Evolutionary conservation across 208 protist species (phyloP), one percentile per base, ranked within the genome.

Genomic region (Phytomonas francai): DNA sequence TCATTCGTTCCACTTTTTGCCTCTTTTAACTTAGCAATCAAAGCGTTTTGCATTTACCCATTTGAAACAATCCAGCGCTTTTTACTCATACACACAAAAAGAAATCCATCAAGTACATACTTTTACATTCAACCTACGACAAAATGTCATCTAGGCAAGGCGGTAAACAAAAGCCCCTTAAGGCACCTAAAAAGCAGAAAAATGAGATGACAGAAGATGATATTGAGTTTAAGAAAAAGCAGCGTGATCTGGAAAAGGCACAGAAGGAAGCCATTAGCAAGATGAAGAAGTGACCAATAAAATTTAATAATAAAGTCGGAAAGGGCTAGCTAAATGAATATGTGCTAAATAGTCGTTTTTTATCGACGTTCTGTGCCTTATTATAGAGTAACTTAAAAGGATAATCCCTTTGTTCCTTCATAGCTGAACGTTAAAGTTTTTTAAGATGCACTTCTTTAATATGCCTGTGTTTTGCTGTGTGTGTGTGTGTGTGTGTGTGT

Each of bases 81-180:
- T 77, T 68, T 33, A 34, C 28, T 29, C 22, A 27, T n/a, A 59
- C 22, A 34, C 33, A 75, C 27, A 56, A 74, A 28, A 71, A 63
- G n/a, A 59, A 73, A 72, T 58, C 0, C 12, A 19, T 49, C 39
- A 49, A 49, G 67, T 49, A 12, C 31, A 51, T 22, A 64, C 32
- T 57, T 57, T 58, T 11, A 67, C 27, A 42, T 42, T 31, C 59
- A 54, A 32, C 30, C n/a, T 14, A 7, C 36, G 14, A 34, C 1
- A 84, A 36, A 5, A 89, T 95, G 89, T 90, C 86, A 14, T 84
- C 86, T 57, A 86, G 89, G 70, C 86, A 92, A 70, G 89, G 89
- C 75, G 89, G 89, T 31, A 95, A 95, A 76, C 87, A 92, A 68
- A 95, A 95, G 77, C 89, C 89, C 56, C 81, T 95, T 63, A 95